Evolutionary conservation across 805 yeast species (phyloP).

Genomic region (Cyberlindnera subsufficiens): DNA sequence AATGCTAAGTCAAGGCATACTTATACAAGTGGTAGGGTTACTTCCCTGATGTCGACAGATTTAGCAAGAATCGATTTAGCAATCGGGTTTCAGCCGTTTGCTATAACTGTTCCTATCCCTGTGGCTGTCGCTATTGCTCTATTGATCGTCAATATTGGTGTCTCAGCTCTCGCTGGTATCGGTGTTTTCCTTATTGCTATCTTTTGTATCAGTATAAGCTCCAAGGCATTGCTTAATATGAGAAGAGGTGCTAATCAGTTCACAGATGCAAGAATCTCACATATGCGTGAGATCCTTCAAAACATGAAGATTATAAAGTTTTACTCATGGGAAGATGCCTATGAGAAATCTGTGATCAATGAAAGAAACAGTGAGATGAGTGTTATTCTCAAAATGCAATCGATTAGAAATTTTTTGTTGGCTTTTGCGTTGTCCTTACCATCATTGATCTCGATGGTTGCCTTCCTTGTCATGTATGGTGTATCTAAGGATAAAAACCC

Average conservation of each 20-base stretch:
- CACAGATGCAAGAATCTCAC: constrained; percentile 60
- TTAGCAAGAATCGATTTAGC: constrained; percentile 70
- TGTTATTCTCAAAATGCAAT: constrained; percentile 51
- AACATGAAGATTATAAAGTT: constrained; percentile 69
- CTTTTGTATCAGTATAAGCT: constrained; percentile 33
- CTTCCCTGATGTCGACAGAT: constrained; percentile 74
- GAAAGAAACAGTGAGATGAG: constrained; percentile 55
- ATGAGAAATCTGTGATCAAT: constrained; percentile 43
- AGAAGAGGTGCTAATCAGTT: constrained; percentile 50
- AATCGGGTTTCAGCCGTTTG: constrained; percentile 51
- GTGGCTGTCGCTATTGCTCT: constrained; percentile 57
- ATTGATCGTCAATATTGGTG: constrained; percentile 63
- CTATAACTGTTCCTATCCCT: constrained; percentile 53
- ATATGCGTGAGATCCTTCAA: constrained; percentile 55
- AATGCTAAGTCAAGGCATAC: constrained; percentile 46
- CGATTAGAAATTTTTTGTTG: constrained; percentile 46
- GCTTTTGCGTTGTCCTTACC: constrained; percentile 48
- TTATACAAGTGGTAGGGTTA: constrained; percentile 57
- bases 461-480: constrained; percentile 38
- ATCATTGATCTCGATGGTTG: constrained; percentile 49
- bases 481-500: constrained; percentile 37
- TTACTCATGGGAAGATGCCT: constrained; percentile 85
- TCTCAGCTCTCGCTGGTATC: constrained; percentile 60
- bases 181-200: constrained; percentile 47
- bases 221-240: constrained; percentile 43